A percentile compares a stretch with the other conserved stretches of the same genome.
Conservation (phyloP, 202 grass and related monocot species). For the Digitaria exilis region DNA sequence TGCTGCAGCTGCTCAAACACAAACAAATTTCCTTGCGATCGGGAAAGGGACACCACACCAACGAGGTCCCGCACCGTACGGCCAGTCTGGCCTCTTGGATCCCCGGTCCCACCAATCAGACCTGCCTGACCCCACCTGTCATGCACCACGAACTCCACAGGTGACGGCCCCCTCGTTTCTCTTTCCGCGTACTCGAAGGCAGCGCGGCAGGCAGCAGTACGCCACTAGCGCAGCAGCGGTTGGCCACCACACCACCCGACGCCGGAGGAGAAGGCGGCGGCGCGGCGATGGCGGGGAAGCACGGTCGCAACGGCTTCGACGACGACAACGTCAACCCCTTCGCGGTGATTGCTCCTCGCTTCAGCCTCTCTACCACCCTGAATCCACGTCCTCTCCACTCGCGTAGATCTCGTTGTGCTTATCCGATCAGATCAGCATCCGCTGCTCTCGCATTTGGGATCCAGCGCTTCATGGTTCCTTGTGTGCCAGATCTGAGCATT, state of each 20-base stretch:
- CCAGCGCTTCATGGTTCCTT: no score
- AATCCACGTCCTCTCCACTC: no score
- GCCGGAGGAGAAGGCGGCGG: conserved; percentile 4
- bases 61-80: conserved; percentile 12
- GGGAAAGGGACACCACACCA: conserved; percentile 7
- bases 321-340: no score
- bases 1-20: background rate
- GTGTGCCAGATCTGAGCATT: no score
- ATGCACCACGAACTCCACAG: background rate
- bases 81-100: conserved; percentile 26
- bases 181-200: conserved; percentile 13
- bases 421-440: no score
- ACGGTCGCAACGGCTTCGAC: conserved; percentile 84
- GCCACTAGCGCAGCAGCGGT: conserved; percentile 15
- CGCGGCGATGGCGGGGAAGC: conserved; percentile 68
- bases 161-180: background rate
- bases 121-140: conserved; percentile 29
- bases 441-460: no score
- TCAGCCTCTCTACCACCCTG: no score
- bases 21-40: background rate
- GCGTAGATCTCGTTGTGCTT: no score
- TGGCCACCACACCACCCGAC: conserved; percentile 46
- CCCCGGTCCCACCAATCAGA: background rate
- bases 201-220: background rate
- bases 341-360: no score